Percentiles rank a stretch among this genome's conserved stretches.
These are phyloP conservation scores for Tetracladium setigerum DNA, from an alignment of 495 filamentous ascomycete genomes.

Conservation along the genomic window DNA sequence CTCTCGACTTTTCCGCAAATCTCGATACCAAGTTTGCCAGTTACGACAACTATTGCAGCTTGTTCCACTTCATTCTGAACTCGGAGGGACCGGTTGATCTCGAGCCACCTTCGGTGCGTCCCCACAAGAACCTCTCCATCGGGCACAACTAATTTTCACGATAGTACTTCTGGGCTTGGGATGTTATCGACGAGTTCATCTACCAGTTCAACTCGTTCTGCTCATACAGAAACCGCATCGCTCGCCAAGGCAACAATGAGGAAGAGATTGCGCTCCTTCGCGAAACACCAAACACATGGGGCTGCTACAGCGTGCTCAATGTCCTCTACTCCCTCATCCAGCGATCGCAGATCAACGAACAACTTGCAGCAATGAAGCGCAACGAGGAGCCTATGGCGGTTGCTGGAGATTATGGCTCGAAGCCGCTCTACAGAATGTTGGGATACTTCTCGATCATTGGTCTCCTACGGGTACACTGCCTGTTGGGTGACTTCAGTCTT, in stretches of 20 bases:
- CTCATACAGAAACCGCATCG: conserved; percentile 85
- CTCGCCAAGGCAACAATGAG: conserved; percentile 73
- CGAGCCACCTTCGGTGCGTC: conserved; percentile 79
- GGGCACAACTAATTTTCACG: conserved; percentile 2
- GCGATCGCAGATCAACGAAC: conserved; percentile 93
- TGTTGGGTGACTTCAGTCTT: conserved; percentile 95
- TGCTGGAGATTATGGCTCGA: conserved; percentile 89
- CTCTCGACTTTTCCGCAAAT: conserved; percentile 88
- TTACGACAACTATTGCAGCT: conserved; percentile 98
- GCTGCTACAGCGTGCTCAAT: conserved; percentile 98
- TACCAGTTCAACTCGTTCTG: conserved; percentile 99
- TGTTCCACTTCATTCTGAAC: conserved; percentile 98
- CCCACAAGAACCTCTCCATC: not conserved
- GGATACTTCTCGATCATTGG: conserved; percentile 99
- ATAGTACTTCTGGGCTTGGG: conserved; percentile 99
- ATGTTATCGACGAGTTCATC: conserved; percentile 99
- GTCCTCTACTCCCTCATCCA: conserved; percentile 99
- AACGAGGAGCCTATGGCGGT: conserved; percentile 78
- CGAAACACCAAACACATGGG: conserved; percentile 98
- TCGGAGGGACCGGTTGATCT: conserved; percentile 95
- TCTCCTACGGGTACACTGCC: conserved; percentile 88
- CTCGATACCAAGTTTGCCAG: conserved; percentile 94
- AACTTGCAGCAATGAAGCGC: conserved; percentile 88
- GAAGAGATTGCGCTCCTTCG: conserved; percentile 86
- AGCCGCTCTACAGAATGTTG: conserved; percentile 93